Evolutionary conservation across 805 yeast genomes (phyloP).

Genomic region (Candida easanensis): DNA sequence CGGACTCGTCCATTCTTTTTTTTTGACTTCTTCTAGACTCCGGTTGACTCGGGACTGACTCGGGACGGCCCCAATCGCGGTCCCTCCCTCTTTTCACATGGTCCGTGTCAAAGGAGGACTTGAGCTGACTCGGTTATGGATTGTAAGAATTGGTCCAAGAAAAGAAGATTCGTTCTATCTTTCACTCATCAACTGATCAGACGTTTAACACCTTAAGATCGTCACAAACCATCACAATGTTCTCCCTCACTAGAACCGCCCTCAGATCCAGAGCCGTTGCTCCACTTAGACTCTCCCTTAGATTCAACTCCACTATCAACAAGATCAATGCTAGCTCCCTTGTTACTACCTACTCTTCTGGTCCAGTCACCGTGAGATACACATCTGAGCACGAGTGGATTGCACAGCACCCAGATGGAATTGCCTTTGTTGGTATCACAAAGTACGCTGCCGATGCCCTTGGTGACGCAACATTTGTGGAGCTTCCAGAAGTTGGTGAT

Average conservation of each 20-base stretch:
- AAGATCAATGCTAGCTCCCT: slow-evolving; percentile 23
- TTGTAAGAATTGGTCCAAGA: not conserved
- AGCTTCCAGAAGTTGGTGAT: slow-evolving; percentile 74
- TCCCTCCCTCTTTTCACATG: not conserved
- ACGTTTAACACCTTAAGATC: not conserved
- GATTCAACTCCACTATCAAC: slow-evolving; percentile 24
- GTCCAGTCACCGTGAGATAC: slow-evolving; percentile 47
- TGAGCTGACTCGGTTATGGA: not conserved
- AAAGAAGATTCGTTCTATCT: not conserved
- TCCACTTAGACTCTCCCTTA: slow-evolving; percentile 22
- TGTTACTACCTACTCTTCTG: slow-evolving; percentile 23
- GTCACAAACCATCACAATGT: slow-evolving; percentile 7
- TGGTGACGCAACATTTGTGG: slow-evolving; percentile 95
- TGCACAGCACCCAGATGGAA: slow-evolving; percentile 77
- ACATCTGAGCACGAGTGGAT: slow-evolving; percentile 96
- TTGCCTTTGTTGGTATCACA: slow-evolving; percentile 90
- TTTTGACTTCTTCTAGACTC: slow-evolving; percentile 7
- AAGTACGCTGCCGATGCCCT: slow-evolving; percentile 93
- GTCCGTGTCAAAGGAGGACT: not conserved
- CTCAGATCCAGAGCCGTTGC: slow-evolving; percentile 14
- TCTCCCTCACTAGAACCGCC: slow-evolving; percentile 19
- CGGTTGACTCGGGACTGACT: slow-evolving; percentile 1
- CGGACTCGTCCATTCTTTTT: slow-evolving; percentile 63
- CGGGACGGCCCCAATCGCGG: not conserved
- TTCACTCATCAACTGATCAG: not conserved